Evolutionary conservation across 106 monocot genomes (phyloP).

Genomic region (Platanthera guangdongensis): DNA sequence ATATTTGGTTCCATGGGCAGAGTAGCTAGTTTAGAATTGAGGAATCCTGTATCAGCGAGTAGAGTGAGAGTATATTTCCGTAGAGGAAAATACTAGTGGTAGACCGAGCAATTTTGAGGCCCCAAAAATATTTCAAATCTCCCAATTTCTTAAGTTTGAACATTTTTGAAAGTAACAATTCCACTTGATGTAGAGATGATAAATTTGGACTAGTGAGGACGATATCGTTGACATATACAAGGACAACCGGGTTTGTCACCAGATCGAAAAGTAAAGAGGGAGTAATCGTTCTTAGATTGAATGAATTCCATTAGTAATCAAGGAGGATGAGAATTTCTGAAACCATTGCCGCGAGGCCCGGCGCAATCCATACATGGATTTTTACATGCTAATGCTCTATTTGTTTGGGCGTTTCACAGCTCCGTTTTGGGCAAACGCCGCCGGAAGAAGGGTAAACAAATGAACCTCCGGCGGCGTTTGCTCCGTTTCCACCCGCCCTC

Average conservation of each 20-base stretch:
- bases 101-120: background rate
- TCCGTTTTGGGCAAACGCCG: too few species aligned
- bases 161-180: background rate
- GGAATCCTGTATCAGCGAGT: background rate
- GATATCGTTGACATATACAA: background rate
- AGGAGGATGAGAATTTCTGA: background rate
- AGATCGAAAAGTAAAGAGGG: background rate
- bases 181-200: background rate
- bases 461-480: too few species aligned
- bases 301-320: background rate
- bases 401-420: too few species aligned
- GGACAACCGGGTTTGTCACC: background rate
- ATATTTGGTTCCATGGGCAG: background rate
- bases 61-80: background rate
- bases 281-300: background rate
- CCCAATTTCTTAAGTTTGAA: background rate
- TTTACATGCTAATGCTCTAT: background rate
- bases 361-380: background rate
- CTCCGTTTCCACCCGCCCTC: too few species aligned
- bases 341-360: background rate
- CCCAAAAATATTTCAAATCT: background rate
- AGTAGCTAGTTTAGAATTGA: background rate
- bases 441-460: too few species aligned
- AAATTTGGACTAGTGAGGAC: background rate
- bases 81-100: background rate